Percentiles rank a stretch among this genome's conserved stretches.
These are phyloP conservation scores for Juglanconis sp. DNA, from an alignment of 2,329 filamentous ascomycete genomes.

Conservation along the genomic window DNA sequence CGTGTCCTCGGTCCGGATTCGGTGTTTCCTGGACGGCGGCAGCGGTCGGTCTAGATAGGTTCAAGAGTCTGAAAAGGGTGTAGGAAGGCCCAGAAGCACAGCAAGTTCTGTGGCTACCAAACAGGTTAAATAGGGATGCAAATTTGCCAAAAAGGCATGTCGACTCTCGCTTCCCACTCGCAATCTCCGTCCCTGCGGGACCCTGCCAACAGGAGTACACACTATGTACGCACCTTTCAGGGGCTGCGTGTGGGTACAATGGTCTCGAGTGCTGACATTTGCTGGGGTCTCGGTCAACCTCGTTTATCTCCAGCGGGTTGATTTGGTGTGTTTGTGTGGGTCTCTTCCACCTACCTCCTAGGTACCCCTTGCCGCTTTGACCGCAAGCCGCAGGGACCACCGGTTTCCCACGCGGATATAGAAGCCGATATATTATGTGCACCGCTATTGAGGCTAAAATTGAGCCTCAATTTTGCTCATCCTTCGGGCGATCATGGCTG, in stretches of 20 bases:
- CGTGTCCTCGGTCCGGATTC: background rate
- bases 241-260: conserved; percentile 22
- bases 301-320: too few relatives aligned
- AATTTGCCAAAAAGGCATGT: background rate
- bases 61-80: background rate
- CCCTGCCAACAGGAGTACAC: background rate
- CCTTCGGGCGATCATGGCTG: too few relatives aligned
- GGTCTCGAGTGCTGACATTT: background rate
- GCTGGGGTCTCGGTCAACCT: too few relatives aligned
- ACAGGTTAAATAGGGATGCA: background rate
- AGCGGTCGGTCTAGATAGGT: background rate
- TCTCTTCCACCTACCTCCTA: too few relatives aligned
- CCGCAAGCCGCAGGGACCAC: too few relatives aligned
- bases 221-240: background rate
- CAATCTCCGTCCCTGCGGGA: background rate
- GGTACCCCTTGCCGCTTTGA: too few relatives aligned
- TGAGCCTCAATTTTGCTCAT: too few relatives aligned
- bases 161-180: background rate
- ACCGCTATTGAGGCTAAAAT: too few relatives aligned
- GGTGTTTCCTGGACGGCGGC: background rate
- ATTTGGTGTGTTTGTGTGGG: too few relatives aligned
- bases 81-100: background rate
- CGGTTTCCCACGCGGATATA: too few relatives aligned
- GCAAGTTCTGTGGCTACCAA: background rate
- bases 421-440: too few relatives aligned